A percentile compares a stretch with the other conserved stretches of the same genome.
Evolutionary conservation across 257 asterid species (phyloP).

Genomic region (Ocimum tenuiflorum): DNA sequence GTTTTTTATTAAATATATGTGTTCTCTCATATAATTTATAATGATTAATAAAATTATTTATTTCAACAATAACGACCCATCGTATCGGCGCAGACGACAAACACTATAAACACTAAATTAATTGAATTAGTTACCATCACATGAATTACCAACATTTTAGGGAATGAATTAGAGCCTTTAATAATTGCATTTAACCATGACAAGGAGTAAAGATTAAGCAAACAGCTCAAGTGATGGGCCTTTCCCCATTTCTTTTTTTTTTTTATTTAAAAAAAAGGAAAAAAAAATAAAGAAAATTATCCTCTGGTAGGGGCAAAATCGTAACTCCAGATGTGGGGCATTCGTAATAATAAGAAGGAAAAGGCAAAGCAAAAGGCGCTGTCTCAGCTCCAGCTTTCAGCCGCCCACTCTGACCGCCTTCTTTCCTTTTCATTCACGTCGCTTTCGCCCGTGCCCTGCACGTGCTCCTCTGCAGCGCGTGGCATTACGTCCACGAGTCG

Average conservation of each 20-base stretch:
- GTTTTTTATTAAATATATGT: too few species aligned
- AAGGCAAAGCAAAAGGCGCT: slow-evolving; percentile 19
- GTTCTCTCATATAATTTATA: too few species aligned
- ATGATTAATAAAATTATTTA: too few species aligned
- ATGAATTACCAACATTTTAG: too few species aligned
- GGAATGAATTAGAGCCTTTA: background rate
- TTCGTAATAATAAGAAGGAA: background rate
- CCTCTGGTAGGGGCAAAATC: slow-evolving; percentile 20
- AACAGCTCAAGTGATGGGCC: background rate
- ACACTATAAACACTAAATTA: too few species aligned
- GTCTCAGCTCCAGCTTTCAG: slow-evolving; percentile 25
- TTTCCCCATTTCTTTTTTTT: too few species aligned
- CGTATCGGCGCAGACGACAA: too few species aligned
- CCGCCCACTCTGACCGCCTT: slow-evolving; percentile 39
- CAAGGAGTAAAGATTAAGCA: slow-evolving; percentile 23
- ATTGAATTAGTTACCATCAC: too few species aligned
- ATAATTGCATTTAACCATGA: background rate
- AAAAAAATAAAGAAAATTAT: background rate
- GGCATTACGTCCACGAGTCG: background rate
- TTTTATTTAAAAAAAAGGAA: too few species aligned
- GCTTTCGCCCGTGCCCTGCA: slow-evolving; percentile 18
- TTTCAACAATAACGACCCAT: too few species aligned
- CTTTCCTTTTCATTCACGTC: slow-evolving; percentile 8
- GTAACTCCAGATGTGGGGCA: background rate
- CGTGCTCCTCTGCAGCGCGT: slow-evolving; percentile 16